Base-by-base conservation (phyloP, 139 green algal species). In the Chlamydomonas sphaeroides region DNA sequence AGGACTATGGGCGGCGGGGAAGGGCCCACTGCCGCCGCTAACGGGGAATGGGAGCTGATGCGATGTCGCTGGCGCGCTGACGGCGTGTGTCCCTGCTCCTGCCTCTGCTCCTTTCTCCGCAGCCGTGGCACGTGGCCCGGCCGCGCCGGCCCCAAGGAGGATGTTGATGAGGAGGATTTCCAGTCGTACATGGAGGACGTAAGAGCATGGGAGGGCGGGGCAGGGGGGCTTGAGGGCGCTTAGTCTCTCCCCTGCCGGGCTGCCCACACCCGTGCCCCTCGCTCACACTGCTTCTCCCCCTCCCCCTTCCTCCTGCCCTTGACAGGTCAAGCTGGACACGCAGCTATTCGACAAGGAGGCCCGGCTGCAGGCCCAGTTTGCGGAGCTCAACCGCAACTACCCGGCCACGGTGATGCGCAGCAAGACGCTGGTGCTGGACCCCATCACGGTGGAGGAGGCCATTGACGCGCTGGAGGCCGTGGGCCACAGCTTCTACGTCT, bases 401-500 rank as follows among this genome's bases (percentile, higher is more conserved):
- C 86, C 86, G 1, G 70, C 86, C 32, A 38, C 62, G 10, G 75
- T 82, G 14, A 72, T 82, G 75, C 75, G 75, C 62, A 51, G 42
- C 41, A 82, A 82, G 62, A 82, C 73, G 30, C 59, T 80, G 21
- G 57, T 80, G 30, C 73, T 80, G 0, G 86, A 90, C 53, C 88
- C 87, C 41, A 92, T 93, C 74, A 85, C 73, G 4, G 69, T 91
- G 30, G 88, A 92, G 41, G 89, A 92, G 38, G 92, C 92, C 38
- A 90, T 92, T 65, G 91, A 94, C 18, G 84, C 84, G 42, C 73
- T 92, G 59, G 88, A 93, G 81, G 84, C 82, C 1, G 82, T 95
- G 36, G 91, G 90, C 53, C 86, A 93, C 79, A 67, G 89, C 69
- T 93, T 93, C 84, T 94, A 86, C 75, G 69, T 94, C 4, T 93